Conservation (phyloP, 352 stramenopile species). For the Peronospora destructor region DNA sequence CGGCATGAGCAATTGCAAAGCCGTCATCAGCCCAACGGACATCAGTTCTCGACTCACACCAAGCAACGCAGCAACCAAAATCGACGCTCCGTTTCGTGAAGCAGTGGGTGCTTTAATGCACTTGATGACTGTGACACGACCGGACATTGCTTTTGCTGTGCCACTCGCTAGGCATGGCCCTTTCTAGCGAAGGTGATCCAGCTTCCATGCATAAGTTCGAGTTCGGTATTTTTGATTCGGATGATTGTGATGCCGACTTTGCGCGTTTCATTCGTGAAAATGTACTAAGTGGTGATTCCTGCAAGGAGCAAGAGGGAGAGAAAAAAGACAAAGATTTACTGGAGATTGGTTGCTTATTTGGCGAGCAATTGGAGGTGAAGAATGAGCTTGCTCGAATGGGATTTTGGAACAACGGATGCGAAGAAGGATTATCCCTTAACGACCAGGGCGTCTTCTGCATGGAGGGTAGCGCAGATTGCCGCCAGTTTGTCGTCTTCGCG, state of each 20-base stretch:
- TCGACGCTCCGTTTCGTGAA: too few relatives aligned
- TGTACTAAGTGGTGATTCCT: conserved; percentile 11
- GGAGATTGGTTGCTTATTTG: conserved; percentile 43
- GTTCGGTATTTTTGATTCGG: conserved; percentile 32
- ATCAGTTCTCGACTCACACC: too few relatives aligned
- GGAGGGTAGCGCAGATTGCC: neutral
- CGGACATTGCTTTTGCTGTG: too few relatives aligned
- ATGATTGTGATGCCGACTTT: conserved; percentile 57
- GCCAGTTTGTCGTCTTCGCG: conserved; percentile 40
- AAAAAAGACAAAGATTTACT: conserved; percentile 10
- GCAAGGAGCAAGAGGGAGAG: neutral
- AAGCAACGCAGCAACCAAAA: too few relatives aligned
- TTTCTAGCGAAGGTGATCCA: conserved; percentile 11
- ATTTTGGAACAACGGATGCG: conserved; percentile 31
- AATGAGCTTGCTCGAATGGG: conserved; percentile 30
- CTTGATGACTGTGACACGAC: too few relatives aligned
- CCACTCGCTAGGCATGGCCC: conserved; percentile 38
- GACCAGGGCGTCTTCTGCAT: conserved; percentile 57
- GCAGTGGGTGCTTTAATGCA: too few relatives aligned
- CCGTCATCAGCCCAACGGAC: too few relatives aligned
- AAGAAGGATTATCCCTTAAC: conserved; percentile 14
- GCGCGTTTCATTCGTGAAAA: conserved; percentile 43
- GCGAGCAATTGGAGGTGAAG: conserved; percentile 45
- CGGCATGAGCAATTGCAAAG: too few relatives aligned
- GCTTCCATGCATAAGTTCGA: conserved; percentile 33